phyloP scores from a whole-genome alignment of 1,139 yeast species.

The Zhuliangozyma blackwelliae region DNA sequence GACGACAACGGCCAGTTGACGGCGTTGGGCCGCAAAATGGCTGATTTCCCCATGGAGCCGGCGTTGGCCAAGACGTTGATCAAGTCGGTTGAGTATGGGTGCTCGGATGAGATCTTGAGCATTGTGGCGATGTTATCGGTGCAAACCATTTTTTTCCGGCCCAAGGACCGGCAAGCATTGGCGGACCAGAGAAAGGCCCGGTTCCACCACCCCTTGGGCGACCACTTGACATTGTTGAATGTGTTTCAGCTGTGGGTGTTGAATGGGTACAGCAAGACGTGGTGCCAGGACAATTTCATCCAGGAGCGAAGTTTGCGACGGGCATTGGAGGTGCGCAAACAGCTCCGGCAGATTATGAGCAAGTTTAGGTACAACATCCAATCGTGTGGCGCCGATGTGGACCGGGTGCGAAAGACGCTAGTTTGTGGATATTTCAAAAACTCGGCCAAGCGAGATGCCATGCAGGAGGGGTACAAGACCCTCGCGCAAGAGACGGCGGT shows the following conservation, averaged over 20 bases:
- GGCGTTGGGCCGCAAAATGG: slow-evolving; percentile 72
- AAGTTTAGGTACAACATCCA: slow-evolving; percentile 47
- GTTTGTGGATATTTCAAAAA: slow-evolving; percentile 88
- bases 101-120: slow-evolving; percentile 79
- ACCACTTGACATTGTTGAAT: slow-evolving; percentile 79
- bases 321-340: slow-evolving; percentile 77
- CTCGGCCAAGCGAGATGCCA: slow-evolving; percentile 71
- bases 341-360: slow-evolving; percentile 60
- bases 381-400: slow-evolving; percentile 63
- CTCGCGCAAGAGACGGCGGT: slow-evolving; percentile 75
- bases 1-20: slow-evolving; percentile 79
- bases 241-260: slow-evolving; percentile 77
- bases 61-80: slow-evolving; percentile 78
- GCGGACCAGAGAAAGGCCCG: slow-evolving; percentile 78
- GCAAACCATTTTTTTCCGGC: slow-evolving; percentile 80
- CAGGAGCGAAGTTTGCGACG: slow-evolving; percentile 76
- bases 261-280: slow-evolving; percentile 54
- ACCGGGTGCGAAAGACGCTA: slow-evolving; percentile 63
- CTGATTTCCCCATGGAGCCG: slow-evolving; percentile 96
- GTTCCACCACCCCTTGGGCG: slow-evolving; percentile 78
- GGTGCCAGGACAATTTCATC: slow-evolving; percentile 81
- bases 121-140: slow-evolving; percentile 92
- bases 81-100: slow-evolving; percentile 65
- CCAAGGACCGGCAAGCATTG: slow-evolving; percentile 64
- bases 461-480: slow-evolving; percentile 64